phyloP scores from a whole-genome alignment of 2,329 filamentous ascomycete genomes.

The Beauveria asiatica region DNA sequence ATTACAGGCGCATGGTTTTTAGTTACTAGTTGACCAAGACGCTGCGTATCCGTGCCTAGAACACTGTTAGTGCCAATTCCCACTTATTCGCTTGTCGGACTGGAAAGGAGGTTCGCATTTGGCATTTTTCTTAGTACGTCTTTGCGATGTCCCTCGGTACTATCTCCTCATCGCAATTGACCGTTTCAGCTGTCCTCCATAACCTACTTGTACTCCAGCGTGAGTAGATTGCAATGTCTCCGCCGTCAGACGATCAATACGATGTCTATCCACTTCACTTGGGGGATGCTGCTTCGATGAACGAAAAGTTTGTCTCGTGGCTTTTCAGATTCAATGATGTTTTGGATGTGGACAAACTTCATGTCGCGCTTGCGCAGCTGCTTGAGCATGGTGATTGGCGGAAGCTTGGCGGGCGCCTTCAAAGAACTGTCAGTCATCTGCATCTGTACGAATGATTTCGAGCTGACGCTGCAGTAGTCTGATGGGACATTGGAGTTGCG shows the following conservation, averaged over 20 bases:
- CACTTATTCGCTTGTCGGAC: neutral
- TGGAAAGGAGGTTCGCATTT: neutral
- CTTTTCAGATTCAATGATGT: constrained; percentile 37
- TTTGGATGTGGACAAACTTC: constrained; percentile 33
- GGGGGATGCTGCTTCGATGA: constrained; percentile 22
- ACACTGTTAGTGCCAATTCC: neutral
- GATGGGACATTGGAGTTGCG: neutral
- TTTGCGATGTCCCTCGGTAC: neutral
- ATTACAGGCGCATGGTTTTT: neutral
- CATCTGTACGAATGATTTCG: neutral
- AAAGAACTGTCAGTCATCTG: neutral
- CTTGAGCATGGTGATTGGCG: constrained; percentile 36
- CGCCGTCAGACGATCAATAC: neutral
- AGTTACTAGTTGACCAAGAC: neutral
- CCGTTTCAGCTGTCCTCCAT: too few relatives aligned
- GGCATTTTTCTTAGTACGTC: neutral
- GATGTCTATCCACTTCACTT: constrained; percentile 25
- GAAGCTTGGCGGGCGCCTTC: constrained; percentile 36
- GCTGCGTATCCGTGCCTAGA: neutral
- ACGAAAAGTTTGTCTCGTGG: constrained; percentile 22
- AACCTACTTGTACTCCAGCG: neutral
- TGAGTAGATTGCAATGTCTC: neutral
- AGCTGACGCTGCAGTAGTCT: neutral
- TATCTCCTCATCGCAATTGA: neutral
- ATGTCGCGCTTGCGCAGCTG: constrained; percentile 26